Evolutionary conservation across 1,139 yeast genomes (phyloP), one percentile per base, ranked within the genome.

Genomic region (Ogataea hybrid): DNA sequence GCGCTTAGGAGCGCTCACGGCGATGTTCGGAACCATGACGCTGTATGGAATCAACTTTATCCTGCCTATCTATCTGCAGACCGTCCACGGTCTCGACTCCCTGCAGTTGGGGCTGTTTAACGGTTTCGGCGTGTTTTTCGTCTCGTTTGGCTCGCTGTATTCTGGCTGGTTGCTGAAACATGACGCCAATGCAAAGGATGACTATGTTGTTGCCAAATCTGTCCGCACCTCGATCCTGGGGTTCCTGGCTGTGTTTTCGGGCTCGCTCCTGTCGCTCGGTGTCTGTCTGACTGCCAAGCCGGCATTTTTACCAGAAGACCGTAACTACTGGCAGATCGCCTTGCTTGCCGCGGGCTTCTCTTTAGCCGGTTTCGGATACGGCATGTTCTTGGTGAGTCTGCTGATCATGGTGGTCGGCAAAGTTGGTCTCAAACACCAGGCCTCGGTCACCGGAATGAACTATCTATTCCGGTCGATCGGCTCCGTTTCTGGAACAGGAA

Each of bases 21-120:
- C 79, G 7, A 72, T 80, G 71, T 74, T 77, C 51, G 71, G 70
- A 35, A 69, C 81, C 0, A 71, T 77, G 50, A 51, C 57, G 21
- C 54, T 56, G 30, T 53, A 53, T 32, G 58, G 59, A 12, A 46
- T 51, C 27, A 57, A 51, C 25, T 58, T 56, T 43, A 49, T 64
- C 1, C 49, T 73, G 25, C 68, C 84, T 11, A 65, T 59, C 10
- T 61, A 60, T 41, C 48, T 59, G 12, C 65, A 61, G 38, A 87
- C 52, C 78, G 90, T 64, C 75, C 82, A 58, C 69, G 79, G 58
- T 81, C 89, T 63, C 69, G 87, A 52, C 11, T 56, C 61, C 14
- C 54, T 76, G 68, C 51, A 71, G 68, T 23, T 68, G 78, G 46
- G 84, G 75, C 1, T 59, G 54, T 47, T 64, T 62, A 31, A 69